Percentiles rank a stretch among this genome's conserved stretches.
These are phyloP conservation scores for Ulmus americana DNA, from an alignment of 331 rosid species.

Conservation along the genomic window DNA sequence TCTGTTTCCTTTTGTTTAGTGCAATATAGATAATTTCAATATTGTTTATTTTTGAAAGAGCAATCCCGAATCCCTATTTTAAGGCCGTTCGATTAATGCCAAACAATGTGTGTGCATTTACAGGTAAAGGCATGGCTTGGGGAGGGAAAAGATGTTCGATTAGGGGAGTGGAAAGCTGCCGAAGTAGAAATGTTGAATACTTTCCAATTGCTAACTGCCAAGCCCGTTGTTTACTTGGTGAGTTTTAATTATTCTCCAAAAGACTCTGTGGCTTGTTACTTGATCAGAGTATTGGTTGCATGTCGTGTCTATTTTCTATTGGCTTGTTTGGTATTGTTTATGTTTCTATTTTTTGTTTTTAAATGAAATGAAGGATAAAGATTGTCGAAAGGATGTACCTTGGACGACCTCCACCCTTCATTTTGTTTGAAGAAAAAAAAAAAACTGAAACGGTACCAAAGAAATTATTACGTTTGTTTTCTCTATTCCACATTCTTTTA, in stretches of 20 bases:
- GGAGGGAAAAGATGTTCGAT: constrained; percentile 88
- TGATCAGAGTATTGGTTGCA: neutral
- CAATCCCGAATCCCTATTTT: neutral
- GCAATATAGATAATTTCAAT: neutral
- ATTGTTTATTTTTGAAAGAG: neutral
- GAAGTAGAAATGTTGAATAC: constrained; percentile 81
- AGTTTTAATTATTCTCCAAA: constrained; percentile 6
- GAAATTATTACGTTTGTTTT: neutral
- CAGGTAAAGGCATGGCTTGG: constrained; percentile 69
- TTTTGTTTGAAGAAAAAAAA: too few relatives aligned
- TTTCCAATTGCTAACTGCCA: constrained; percentile 93
- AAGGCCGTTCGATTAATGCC: neutral
- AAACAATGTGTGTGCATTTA: constrained; percentile 21
- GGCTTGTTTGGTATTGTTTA: too few relatives aligned
- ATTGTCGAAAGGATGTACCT: too few relatives aligned
- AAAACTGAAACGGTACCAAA: too few relatives aligned
- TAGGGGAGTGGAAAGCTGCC: constrained; percentile 96
- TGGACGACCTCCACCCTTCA: too few relatives aligned
- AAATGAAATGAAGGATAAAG: too few relatives aligned
- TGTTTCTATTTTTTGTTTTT: too few relatives aligned
- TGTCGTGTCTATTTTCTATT: neutral
- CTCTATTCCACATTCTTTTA: constrained; percentile 1
- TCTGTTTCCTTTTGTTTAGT: neutral
- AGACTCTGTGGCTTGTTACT: neutral
- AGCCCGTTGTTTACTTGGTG: constrained; percentile 94